These are phyloP conservation scores for Plectranthus barbatus DNA, from an alignment of 257 asterid genomes.

Conservation along the genomic window DNA sequence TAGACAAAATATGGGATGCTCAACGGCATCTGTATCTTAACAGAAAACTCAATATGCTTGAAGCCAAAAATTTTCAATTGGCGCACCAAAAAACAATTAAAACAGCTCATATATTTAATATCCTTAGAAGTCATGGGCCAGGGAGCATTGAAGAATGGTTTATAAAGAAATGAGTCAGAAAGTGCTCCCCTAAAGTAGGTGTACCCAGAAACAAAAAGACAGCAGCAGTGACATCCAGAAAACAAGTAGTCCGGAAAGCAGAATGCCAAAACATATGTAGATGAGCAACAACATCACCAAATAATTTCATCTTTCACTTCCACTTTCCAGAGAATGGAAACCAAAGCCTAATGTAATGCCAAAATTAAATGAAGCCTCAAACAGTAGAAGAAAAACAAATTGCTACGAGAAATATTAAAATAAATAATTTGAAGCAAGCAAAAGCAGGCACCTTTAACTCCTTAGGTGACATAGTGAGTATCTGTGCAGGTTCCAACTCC, in stretches of 20 bases:
- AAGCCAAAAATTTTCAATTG: background rate
- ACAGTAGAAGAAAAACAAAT: background rate
- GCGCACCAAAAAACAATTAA: background rate
- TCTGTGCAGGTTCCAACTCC: slow-evolving; percentile 72
- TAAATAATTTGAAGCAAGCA: background rate
- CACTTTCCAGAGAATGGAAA: background rate
- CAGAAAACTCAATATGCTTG: background rate
- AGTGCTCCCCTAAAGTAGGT: background rate
- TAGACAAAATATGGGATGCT: background rate
- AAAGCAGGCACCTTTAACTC: slow-evolving; percentile 59
- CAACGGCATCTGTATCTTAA: background rate
- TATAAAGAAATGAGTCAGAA: background rate
- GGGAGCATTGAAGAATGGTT: background rate
- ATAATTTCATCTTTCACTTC: background rate
- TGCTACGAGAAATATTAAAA: background rate
- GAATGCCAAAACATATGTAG: background rate
- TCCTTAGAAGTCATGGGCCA: background rate
- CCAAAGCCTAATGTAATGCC: too few relatives aligned
- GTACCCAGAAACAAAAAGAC: background rate
- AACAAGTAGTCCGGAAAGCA: slow-evolving; percentile 4
- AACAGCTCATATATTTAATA: background rate
- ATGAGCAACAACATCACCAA: background rate
- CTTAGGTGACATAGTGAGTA: slow-evolving; percentile 60
- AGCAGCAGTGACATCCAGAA: slow-evolving; percentile 1
- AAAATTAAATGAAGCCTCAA: background rate